These are phyloP conservation scores for Fusarium phyllophilum DNA, from an alignment of 2,329 filamentous ascomycete genomes.

Conservation along the genomic window DNA sequence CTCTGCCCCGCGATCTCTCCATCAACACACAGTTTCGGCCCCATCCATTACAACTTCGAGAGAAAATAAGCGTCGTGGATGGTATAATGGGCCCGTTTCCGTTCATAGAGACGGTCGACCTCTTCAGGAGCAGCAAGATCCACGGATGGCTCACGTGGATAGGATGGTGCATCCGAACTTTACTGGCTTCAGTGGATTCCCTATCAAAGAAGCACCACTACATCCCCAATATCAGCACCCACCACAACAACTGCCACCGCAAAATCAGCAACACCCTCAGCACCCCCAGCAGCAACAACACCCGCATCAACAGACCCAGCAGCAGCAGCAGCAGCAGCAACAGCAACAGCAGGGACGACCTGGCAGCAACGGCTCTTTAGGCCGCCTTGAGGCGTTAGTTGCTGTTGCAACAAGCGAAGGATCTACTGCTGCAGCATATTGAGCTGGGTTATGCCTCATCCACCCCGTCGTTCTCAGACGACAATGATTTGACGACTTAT, in stretches of 20 bases:
- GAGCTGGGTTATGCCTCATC: neutral
- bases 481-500: constrained; percentile 42
- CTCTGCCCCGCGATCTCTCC: constrained; percentile 49
- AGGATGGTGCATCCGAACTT: constrained; percentile 69
- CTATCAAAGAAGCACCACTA: constrained; percentile 48
- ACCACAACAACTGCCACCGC: constrained; percentile 5
- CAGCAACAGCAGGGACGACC: constrained; percentile 46
- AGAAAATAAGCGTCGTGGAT: constrained; percentile 74
- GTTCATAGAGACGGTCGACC: constrained; percentile 51
- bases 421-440: constrained; percentile 55
- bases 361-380: constrained; percentile 48
- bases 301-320: constrained; percentile 40
- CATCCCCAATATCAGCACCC: constrained; percentile 42
- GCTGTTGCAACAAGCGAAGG: constrained; percentile 58
- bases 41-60: constrained; percentile 65
- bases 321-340: constrained; percentile 46
- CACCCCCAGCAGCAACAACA: constrained; percentile 37
- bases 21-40: constrained; percentile 70
- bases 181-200: constrained; percentile 62
- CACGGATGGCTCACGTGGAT: constrained; percentile 59
- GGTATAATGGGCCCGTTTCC: constrained; percentile 70
- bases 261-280: constrained; percentile 30
- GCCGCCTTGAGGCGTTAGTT: constrained; percentile 55
- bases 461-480: constrained; percentile 10
- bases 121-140: constrained; percentile 43